Percentiles rank a stretch among this genome's conserved stretches.
These are phyloP conservation scores for Neurospora crassa DNA, from an alignment of 2,329 filamentous ascomycete species.

Conservation along the genomic window DNA sequence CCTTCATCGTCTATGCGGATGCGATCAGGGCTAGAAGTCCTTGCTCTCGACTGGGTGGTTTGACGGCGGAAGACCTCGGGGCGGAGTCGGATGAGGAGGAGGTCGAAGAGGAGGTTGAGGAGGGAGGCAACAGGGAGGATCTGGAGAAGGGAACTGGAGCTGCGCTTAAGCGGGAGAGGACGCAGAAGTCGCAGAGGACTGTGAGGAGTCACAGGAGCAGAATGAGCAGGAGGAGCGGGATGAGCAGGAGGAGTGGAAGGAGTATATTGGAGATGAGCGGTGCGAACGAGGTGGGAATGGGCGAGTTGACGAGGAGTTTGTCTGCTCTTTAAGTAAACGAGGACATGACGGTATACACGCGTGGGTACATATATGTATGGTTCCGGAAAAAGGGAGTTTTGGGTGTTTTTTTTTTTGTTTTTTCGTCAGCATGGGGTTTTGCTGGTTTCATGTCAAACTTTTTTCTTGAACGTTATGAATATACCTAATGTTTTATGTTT, in stretches of 20 bases:
- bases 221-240: background rate
- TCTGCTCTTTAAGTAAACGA: slow-evolving; percentile 10
- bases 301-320: slow-evolving; percentile 15
- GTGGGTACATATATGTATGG: background rate
- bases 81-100: slow-evolving; percentile 29
- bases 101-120: background rate
- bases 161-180: background rate
- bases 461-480: background rate
- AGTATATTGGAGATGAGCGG: background rate
- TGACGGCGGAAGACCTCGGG: slow-evolving; percentile 24
- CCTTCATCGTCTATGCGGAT: slow-evolving; percentile 35
- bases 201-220: background rate
- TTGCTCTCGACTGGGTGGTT: slow-evolving; percentile 14
- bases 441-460: background rate
- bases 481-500: background rate
- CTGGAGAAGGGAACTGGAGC: background rate
- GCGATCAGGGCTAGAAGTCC: slow-evolving; percentile 34
- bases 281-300: background rate
- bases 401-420: background rate
- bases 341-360: background rate
- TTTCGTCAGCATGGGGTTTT: background rate
- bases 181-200: background rate
- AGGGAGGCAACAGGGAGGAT: background rate
- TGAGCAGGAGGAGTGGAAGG: background rate
- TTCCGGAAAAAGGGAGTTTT: background rate